A percentile compares a stretch with the other conserved stretches of the same genome.
Evolutionary conservation across 2,329 filamentous ascomycete genomes (phyloP).

Genomic region (Penicillium sp.): DNA sequence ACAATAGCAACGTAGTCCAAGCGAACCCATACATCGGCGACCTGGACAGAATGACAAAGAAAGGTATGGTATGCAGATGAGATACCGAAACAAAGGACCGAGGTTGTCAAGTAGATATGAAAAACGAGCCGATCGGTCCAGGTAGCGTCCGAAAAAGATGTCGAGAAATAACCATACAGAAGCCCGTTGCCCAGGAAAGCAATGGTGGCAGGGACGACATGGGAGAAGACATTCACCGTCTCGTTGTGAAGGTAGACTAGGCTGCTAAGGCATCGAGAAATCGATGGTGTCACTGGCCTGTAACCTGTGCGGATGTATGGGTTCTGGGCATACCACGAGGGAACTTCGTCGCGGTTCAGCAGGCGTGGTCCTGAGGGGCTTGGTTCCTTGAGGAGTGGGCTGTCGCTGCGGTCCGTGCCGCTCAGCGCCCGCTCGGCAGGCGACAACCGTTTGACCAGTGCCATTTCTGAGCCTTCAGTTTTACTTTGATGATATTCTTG

Average conservation of each 20-base stretch:
- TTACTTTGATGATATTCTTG: neutral
- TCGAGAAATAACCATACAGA: slow-evolving; percentile 11
- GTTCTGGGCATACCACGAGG: neutral
- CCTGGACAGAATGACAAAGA: slow-evolving; percentile 26
- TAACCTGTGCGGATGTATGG: neutral
- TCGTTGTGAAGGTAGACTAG: slow-evolving; percentile 18
- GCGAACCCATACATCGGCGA: slow-evolving; percentile 21
- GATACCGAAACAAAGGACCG: slow-evolving; percentile 6
- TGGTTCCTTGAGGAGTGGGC: neutral
- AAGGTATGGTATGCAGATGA: slow-evolving; percentile 29
- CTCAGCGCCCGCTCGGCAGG: neutral
- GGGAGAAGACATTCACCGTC: slow-evolving; percentile 19
- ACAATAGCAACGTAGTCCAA: slow-evolving; percentile 31
- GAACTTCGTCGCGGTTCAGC: neutral
- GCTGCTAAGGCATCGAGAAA: neutral
- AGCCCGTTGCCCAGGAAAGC: slow-evolving; percentile 15
- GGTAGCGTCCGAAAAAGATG: slow-evolving; percentile 8
- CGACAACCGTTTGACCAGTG: neutral
- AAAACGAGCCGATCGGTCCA: slow-evolving; percentile 16
- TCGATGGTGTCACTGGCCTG: neutral
- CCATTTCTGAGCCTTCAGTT: neutral
- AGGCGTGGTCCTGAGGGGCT: neutral
- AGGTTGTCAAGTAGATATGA: slow-evolving; percentile 14
- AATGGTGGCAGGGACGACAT: slow-evolving; percentile 19
- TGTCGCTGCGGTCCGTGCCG: neutral